Evolutionary conservation across 306 rosid genomes (phyloP), one percentile per base, ranked within the genome.

Genomic region (Ammopiptanthus mongolicus): DNA sequence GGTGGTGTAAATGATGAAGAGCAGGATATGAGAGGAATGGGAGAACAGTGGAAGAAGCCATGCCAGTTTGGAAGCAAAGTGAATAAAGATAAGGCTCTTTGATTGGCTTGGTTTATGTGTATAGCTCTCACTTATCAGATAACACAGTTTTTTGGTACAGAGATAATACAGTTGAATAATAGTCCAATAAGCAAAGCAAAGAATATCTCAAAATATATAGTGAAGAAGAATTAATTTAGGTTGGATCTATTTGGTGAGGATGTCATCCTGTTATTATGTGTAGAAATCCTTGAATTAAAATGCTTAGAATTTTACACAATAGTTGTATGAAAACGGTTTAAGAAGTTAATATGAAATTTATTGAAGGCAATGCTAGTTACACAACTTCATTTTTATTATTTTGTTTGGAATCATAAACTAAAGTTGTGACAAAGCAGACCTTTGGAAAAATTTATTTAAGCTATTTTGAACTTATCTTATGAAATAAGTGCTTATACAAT

Each of bases 21-120:
- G 51, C 4, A 41, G 90, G 72, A 31, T 53, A 68, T 51, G 85
- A 68, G 80, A 86, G 84, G 69, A 83, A 44, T 6, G 69, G 88
- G 59, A 86, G 75, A 68, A 82, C 60, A 73, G 85, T 56, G 50
- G 91, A 89, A 79, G 98, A 25, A 25, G 28, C 97, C 98, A 93
- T 93, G 73, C 29, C 44, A 69, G 64, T 34, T 70, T 63, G 42
- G 72, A 42, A 77, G 62, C 31, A 8, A 51, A 29, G 47, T 31
- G 22, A 65, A 53, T 60, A 7, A 60, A 71, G 93, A 88, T 85
- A 87, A 87, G 86, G 76, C 29, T 28, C 56, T 53, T 25, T 46
- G 73, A 51, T 34, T 76, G 55, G 36, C 12, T 47, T 72, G 75
- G 8, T 15, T 1, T n/a, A n/a, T 14, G 17, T 60, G 25, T 23